Base-by-base conservation (phyloP, 805 yeast genomes). In the Torulaspora indica region DNA sequence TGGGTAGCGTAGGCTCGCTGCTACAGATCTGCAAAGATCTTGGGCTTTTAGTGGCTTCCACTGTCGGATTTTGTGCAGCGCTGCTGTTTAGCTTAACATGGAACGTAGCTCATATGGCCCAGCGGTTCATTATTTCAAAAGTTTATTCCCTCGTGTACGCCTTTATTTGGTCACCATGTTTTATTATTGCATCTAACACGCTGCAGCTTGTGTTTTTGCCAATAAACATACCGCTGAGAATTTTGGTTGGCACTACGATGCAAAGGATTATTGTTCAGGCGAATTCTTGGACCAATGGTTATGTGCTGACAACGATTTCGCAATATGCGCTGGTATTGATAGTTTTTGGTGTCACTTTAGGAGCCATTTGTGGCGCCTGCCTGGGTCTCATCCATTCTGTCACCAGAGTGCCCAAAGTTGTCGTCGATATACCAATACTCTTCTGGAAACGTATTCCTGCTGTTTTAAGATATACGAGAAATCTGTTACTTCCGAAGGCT, bases 301-400 rank as follows among this genome's bases (percentile, higher is more conserved):
- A 56, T 42, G 39, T 51, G 18, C 5, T 51, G 17, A 22, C 46
- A 23, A 48, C 57, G 4, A 30, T 60, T 15, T 40, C 48, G 4
- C 66, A 61, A 41, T 61, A 60, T 37, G 30, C 48, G 10, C 34
- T 57, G n/a, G 64, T 55, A 5, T 35, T 58, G 8, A n/a, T 51
- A 28, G 33, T 53, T 12, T 49, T 54, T 27, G 61, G 63, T 1
- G 32, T 46, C 2, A 17, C 48, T 3, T 40, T 57, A 8, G 64
- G 64, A 5, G 22, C 50, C 5, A 32, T 45, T 4, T 49, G 49
- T 30, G 64, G 64, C 4, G 13, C 45, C 4, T 17, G 35, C 8
- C 32, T 60, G 12, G 57, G 58, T n/a, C n/a, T 48, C 9, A n/a
- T 57, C 5, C 63, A 60, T 42, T 53, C 49, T 4, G 28, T 45